Percentiles rank a stretch among this genome's conserved stretches.
Evolutionary conservation across 768 basidiomycete species (phyloP).

Genomic region (Naganishia randhawae): DNA sequence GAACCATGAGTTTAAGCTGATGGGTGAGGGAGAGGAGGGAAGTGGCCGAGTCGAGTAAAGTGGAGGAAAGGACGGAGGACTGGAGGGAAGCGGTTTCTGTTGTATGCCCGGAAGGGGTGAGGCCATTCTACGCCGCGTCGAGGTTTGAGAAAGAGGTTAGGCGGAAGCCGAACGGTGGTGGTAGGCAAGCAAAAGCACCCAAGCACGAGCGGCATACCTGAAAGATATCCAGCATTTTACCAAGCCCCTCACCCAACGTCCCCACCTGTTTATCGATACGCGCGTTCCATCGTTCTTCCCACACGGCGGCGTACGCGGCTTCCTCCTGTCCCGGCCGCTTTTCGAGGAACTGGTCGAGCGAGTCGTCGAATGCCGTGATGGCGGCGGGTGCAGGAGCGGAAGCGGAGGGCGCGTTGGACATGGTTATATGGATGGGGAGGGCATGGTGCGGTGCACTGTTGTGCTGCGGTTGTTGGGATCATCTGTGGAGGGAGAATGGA

Average conservation of each 20-base stretch:
- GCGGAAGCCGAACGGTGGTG: too few relatives aligned
- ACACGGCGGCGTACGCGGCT: constrained; percentile 5
- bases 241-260: constrained; percentile 28
- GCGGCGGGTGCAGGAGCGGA: background rate
- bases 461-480: too few relatives aligned
- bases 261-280: constrained; percentile 27
- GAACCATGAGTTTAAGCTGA: constrained; percentile 28
- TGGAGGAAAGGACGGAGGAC: constrained; percentile 8
- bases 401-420: background rate
- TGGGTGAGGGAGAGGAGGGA: constrained; percentile 28
- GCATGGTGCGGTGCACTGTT: background rate
- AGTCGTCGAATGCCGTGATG: constrained; percentile 13
- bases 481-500: too few relatives aligned
- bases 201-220: background rate
- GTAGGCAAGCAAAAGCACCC: background rate
- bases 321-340: constrained; percentile 2
- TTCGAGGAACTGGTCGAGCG: constrained; percentile 22
- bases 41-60: constrained; percentile 19
- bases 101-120: background rate
- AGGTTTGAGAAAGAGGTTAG: too few relatives aligned
- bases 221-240: constrained; percentile 16
- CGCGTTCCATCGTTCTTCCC: constrained; percentile 31
- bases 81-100: constrained; percentile 21
- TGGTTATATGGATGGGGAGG: background rate
- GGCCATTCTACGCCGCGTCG: background rate